These are phyloP conservation scores for Crithidia expoeki DNA, from an alignment of 208 protist genomes.

Conservation along the genomic window DNA sequence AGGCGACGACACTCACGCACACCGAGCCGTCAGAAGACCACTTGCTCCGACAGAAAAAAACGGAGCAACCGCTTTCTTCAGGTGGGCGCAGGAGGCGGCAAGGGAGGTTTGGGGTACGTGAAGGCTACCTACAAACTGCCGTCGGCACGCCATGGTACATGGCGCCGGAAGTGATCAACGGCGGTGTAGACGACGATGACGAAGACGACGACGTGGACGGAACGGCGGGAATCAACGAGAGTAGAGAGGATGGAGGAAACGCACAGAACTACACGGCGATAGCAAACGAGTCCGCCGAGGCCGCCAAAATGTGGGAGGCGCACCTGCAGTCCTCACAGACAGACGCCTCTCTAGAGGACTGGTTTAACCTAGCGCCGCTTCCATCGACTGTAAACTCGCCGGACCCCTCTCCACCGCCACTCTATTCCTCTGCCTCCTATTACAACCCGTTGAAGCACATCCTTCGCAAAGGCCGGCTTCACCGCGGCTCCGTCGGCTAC, in stretches of 20 bases:
- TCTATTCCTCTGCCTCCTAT: conserved; percentile 26
- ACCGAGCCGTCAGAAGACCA: too few relatives aligned
- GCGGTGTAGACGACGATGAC: conserved; percentile 46
- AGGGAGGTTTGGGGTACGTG: conserved; percentile 8
- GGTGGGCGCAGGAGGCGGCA: neutral
- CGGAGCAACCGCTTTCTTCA: neutral
- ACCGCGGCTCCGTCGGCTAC: conserved; percentile 48
- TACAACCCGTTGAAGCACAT: conserved; percentile 51
- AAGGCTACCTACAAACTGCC: conserved; percentile 63
- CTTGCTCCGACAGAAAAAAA: too few relatives aligned
- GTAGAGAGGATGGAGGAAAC: neutral
- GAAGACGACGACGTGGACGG: conserved; percentile 37
- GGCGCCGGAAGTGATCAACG: conserved; percentile 89
- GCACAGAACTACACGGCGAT: neutral
- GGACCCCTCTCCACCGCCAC: neutral
- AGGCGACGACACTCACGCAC: conserved; percentile 12
- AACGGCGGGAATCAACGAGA: neutral
- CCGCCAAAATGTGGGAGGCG: neutral
- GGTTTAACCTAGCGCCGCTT: neutral
- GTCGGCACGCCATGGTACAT: conserved; percentile 94
- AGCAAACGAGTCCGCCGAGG: neutral
- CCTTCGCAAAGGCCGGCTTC: conserved; percentile 19
- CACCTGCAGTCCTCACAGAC: neutral
- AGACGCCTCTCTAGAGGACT: conserved; percentile 21
- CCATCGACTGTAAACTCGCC: neutral